These are phyloP conservation scores for Knoxdaviesia proteae DNA, from an alignment of 2,329 filamentous ascomycete genomes.

Conservation along the genomic window DNA sequence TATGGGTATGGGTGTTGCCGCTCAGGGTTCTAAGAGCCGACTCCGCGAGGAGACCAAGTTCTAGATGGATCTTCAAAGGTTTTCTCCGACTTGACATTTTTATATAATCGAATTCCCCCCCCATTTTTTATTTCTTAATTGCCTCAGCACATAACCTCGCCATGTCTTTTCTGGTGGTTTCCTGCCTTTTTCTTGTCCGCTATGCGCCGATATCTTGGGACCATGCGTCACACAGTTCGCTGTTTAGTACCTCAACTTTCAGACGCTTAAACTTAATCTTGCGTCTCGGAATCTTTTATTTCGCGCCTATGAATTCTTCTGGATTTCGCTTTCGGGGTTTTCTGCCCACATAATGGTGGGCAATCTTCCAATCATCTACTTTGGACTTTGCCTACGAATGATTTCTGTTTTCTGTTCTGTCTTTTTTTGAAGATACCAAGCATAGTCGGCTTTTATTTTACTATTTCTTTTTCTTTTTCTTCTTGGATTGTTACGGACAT, in stretches of 20 bases:
- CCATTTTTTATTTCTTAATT: background rate
- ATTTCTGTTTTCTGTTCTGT: constrained; percentile 4
- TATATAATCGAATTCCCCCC: background rate
- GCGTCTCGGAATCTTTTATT: background rate
- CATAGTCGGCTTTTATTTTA: background rate
- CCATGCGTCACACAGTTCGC: no score
- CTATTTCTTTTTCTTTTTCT: background rate
- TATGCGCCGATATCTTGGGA: background rate
- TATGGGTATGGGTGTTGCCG: constrained; percentile 23
- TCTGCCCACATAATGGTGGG: no score
- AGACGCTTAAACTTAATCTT: background rate
- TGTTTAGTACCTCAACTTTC: no score
- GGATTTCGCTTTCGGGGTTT: constrained; percentile 6
- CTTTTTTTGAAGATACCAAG: background rate
- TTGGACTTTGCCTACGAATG: no score
- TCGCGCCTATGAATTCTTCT: no score
- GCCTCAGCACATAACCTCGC: background rate
- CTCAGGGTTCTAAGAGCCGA: constrained; percentile 28
- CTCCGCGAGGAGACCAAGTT: constrained; percentile 32
- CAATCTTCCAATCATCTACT: no score
- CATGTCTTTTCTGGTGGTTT: background rate
- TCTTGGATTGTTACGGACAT: background rate
- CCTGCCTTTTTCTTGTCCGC: background rate
- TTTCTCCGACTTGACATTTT: background rate
- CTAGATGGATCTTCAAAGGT: constrained; percentile 9